A percentile compares a stretch with the other conserved stretches of the same genome.
phyloP scores from a whole-genome alignment of 495 filamentous ascomycete species.

The Xylaria telfairii region DNA sequence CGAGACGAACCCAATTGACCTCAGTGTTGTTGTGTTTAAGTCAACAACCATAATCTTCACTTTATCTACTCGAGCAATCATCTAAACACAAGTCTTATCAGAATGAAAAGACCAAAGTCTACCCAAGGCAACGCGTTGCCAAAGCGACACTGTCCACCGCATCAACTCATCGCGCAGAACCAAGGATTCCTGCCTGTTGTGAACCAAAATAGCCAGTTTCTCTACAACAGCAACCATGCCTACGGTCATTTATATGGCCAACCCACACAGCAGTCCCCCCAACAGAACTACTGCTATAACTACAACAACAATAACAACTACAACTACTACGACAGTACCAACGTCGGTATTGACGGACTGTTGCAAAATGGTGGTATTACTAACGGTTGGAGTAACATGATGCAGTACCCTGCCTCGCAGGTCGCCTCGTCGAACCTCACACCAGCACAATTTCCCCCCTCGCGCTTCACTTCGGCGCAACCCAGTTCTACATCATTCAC shows the following conservation, averaged over 20 bases:
- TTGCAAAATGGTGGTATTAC: neutral
- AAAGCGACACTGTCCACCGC: neutral
- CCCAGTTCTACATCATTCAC: neutral
- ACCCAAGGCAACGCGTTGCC: neutral
- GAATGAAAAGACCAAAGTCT: constrained; percentile 4
- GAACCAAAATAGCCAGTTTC: neutral
- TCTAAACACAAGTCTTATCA: neutral
- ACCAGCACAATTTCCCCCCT: neutral
- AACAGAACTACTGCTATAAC: neutral
- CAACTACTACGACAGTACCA: neutral
- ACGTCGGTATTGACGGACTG: neutral
- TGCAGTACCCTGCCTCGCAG: neutral
- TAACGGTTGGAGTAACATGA: neutral
- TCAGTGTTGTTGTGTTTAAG: neutral
- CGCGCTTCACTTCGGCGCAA: neutral
- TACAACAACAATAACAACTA: neutral
- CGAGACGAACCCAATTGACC: neutral
- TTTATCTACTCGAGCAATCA: neutral
- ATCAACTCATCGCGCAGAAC: neutral
- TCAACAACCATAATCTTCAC: neutral
- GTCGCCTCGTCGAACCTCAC: neutral
- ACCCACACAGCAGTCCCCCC: neutral
- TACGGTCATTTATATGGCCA: neutral
- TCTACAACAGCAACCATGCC: neutral
- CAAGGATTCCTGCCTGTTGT: neutral